Evolutionary conservation across 2,329 filamentous ascomycete species (phyloP).

Genomic region (Podosphaera xanthii): DNA sequence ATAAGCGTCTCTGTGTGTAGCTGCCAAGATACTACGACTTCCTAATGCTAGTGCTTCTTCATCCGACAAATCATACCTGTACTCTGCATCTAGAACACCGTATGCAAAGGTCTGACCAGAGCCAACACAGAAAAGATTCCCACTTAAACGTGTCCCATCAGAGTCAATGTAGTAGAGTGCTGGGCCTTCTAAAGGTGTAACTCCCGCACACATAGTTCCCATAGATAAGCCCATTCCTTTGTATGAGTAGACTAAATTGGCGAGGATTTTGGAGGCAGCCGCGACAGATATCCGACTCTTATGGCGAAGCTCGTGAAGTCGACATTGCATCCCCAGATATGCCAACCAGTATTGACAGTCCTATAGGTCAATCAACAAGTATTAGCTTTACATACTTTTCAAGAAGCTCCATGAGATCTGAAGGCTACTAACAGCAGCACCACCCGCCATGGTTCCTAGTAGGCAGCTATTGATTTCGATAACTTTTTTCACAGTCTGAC

Average conservation of each 20-base stretch:
- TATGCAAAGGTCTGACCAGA: constrained; percentile 98
- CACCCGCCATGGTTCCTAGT: constrained; percentile 93
- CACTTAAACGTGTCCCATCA: constrained; percentile 76
- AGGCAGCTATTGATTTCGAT: constrained; percentile 93
- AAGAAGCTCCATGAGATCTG: neutral
- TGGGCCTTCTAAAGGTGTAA: constrained; percentile 83
- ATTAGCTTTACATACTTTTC: neutral
- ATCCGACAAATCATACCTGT: constrained; percentile 66
- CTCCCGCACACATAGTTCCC: constrained; percentile 98
- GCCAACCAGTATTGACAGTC: constrained; percentile 99
- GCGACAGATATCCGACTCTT: constrained; percentile 97
- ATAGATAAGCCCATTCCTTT: constrained; percentile 97
- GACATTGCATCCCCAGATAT: constrained; percentile 97
- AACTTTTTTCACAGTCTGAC: constrained; percentile 99
- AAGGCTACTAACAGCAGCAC: constrained; percentile 47
- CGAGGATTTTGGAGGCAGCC: constrained; percentile 91
- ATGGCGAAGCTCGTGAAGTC: constrained; percentile 95
- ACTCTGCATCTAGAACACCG: constrained; percentile 89
- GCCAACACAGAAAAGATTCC: constrained; percentile 95
- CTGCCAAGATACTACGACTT: constrained; percentile 76
- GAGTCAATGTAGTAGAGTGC: constrained; percentile 98
- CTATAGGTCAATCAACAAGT: constrained; percentile 18
- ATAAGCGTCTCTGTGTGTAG: constrained; percentile 94
- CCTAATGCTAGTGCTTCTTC: constrained; percentile 84
- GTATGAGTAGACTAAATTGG: constrained; percentile 95